Conservation (phyloP, 768 basidiomycete genomes). For the Leccinum subgranulosum region DNA sequence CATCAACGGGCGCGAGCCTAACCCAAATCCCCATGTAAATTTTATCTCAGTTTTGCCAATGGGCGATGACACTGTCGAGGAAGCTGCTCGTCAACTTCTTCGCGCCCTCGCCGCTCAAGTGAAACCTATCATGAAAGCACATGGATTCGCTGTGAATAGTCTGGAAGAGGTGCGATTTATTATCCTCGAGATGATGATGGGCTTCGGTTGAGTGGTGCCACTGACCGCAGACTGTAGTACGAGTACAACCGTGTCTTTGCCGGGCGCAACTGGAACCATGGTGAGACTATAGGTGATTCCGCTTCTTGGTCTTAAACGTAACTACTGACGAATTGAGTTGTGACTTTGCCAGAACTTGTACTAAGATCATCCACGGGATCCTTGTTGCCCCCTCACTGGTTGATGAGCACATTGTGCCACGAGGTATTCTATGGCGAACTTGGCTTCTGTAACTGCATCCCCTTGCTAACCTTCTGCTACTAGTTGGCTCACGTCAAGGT, state of each 20-base stretch:
- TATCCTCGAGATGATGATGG: not conserved
- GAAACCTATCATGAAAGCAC: slow-evolving; percentile 75
- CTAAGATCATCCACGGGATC: slow-evolving; percentile 58
- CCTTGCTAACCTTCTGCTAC: slow-evolving; percentile 2
- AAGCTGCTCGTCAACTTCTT: slow-evolving; percentile 68
- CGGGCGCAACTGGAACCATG: slow-evolving; percentile 82
- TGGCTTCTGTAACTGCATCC: not conserved
- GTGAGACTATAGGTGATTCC: slow-evolving; percentile 67
- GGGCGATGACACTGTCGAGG: slow-evolving; percentile 42
- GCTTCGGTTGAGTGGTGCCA: not conserved
- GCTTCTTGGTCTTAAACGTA: not conserved
- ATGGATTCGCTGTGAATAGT: slow-evolving; percentile 73
- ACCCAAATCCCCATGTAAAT: slow-evolving; percentile 76
- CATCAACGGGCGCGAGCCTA: slow-evolving; percentile 63
- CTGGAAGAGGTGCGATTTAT: slow-evolving; percentile 67
- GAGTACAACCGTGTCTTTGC: slow-evolving; percentile 76
- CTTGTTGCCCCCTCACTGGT: slow-evolving; percentile 60
- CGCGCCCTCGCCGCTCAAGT: slow-evolving; percentile 83
- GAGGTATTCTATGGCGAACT: slow-evolving; percentile 49
- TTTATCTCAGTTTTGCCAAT: slow-evolving; percentile 63
- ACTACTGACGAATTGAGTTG: not conserved
- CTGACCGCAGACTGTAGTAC: slow-evolving; percentile 45
- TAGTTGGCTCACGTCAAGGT: slow-evolving; percentile 86
- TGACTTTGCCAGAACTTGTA: slow-evolving; percentile 60
- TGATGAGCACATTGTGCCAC: slow-evolving; percentile 79